phyloP scores from a whole-genome alignment of 2,329 filamentous ascomycete species.

The Tolypocladium tropicale region DNA sequence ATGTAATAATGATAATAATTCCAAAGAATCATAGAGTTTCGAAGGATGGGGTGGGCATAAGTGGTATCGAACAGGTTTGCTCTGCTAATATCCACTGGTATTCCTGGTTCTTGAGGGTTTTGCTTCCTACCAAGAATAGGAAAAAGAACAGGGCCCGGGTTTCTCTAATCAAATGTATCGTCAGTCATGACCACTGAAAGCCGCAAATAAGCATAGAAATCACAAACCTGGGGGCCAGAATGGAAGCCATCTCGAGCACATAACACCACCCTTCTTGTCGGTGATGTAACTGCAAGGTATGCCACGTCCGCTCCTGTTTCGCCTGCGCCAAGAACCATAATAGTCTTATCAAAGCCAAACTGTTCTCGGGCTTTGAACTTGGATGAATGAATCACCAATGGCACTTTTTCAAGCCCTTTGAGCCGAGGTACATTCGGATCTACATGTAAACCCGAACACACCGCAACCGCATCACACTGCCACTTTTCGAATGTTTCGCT shows the following conservation, averaged over 20 bases:
- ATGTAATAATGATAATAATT: constrained; percentile 30
- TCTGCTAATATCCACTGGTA: constrained; percentile 29
- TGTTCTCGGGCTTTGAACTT: constrained; percentile 27
- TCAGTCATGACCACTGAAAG: background rate
- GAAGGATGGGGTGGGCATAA: constrained; percentile 30
- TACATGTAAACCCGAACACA: constrained; percentile 32
- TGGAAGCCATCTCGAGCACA: constrained; percentile 32
- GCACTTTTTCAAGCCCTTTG: constrained; percentile 22
- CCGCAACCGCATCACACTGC: constrained; percentile 30
- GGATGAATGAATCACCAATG: constrained; percentile 30
- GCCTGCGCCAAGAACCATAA: constrained; percentile 31
- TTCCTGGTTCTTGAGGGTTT: constrained; percentile 15
- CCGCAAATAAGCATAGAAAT: background rate
- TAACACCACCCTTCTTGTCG: constrained; percentile 26
- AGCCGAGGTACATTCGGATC: constrained; percentile 26
- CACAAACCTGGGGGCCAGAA: constrained; percentile 25
- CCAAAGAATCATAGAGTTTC: constrained; percentile 27
- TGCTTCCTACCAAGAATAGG: constrained; percentile 8
- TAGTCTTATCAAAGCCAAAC: constrained; percentile 25
- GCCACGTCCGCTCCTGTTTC: constrained; percentile 33
- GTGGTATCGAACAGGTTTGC: constrained; percentile 35
- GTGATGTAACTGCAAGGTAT: constrained; percentile 29
- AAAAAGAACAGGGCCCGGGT: constrained; percentile 8
- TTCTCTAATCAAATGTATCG: constrained; percentile 6
- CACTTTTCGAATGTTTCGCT: constrained; percentile 7